Base-by-base conservation (phyloP, 176 grass and related monocot genomes). In the Dendrocalamus sinicus region DNA sequence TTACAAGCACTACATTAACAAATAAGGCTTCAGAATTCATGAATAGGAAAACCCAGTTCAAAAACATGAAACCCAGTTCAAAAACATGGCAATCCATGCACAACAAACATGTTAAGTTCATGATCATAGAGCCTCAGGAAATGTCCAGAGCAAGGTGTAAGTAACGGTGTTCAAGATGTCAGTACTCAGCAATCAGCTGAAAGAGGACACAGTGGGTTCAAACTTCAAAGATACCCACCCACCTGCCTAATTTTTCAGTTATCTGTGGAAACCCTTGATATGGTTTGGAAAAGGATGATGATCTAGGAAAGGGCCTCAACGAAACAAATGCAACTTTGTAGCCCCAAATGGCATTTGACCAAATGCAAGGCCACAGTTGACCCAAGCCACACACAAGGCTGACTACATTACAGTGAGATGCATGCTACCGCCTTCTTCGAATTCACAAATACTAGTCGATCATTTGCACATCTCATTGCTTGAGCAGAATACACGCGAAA, bases 251-350 rank as follows among this genome's bases (percentile, higher is more conserved):
- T 3, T 39, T 52, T 39, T 61, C 41, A 61, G 61, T 37, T 48
- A 23, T 22, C 41, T 22, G 23, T 39, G 8, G 16, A 12, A 23
- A 72, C 9, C 53, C 55, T 47, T 23, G 52, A 66, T 67, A 35
- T 15, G 22, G 47, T 45, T 67, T 13, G 20, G 35, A 52, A 35
- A 68, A 75, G 5, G 37, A 58, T 44, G 4, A 10, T 9, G 44
- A 57, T 15, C 55, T 20, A 72, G 67, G 40, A 15, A 62, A 73
- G n/a, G 10, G 7, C 55, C 23, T 61, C 44, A 40, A 63, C 45
- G 5, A 35, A 39, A 13, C 22, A 62, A 61, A 15, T 65, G 70
- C 53, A 62, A 73, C 68, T 72, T 83, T 83, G 68, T n/a, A 39
- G 1, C 41, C 40, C 19, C 12, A 75, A 64, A 17, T 84, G 28